phyloP scores from a whole-genome alignment of 129 eudicot genomes.

The Apium graveolens region DNA sequence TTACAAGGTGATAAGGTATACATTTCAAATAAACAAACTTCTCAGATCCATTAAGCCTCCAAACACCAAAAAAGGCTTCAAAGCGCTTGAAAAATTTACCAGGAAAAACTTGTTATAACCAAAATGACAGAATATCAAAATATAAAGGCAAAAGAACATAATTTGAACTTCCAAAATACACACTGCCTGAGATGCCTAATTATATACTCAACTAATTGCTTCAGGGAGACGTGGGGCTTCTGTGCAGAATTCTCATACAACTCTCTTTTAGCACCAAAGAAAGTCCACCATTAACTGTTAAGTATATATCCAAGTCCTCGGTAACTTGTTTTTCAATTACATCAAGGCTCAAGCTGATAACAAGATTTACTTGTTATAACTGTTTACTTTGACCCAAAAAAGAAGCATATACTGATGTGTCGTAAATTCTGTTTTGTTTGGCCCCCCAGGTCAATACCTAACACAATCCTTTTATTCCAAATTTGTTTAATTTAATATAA shows the following conservation, averaged over 20 bases:
- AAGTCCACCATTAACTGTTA: neutral
- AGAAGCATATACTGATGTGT: neutral
- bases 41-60: neutral
- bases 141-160: neutral
- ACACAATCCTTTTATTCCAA: neutral
- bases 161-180: neutral
- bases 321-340: neutral
- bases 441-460: neutral
- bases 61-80: neutral
- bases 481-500: neutral
- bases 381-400: neutral
- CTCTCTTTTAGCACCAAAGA: neutral
- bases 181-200: neutral
- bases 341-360: neutral
- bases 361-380: neutral
- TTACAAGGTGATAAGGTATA: neutral
- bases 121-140: neutral
- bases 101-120: neutral
- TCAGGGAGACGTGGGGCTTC: neutral
- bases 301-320: neutral
- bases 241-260: neutral
- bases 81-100: neutral
- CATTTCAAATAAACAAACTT: neutral
- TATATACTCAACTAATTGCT: neutral
- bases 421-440: neutral